Evolutionary conservation across 495 filamentous ascomycete genomes (phyloP), one percentile per base, ranked within the genome.

Genomic region (Xylaria flabelliformis): DNA sequence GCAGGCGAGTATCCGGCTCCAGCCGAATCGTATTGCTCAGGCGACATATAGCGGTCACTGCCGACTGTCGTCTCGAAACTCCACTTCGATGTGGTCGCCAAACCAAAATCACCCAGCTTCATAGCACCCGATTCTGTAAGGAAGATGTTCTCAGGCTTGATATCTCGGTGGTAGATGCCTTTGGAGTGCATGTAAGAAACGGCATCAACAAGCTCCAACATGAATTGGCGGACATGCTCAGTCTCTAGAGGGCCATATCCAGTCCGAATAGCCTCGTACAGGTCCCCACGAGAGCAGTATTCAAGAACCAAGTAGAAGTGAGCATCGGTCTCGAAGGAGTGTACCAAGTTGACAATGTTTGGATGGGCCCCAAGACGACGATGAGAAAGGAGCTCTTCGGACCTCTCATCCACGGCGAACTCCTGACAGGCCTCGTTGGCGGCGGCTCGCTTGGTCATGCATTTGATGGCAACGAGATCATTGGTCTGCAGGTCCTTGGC

Each of bases 81-180:
- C 94, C 94, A 97, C 74, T 86, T 80, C 42, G 97, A 93, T 4
- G 88, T 90, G 10, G 95, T 97, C 58, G 94, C 94, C 58, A 99
- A 86, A 68, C 96, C 96, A 79, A 98, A 97, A 81, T 99, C 96
- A 76, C 96, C 96, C 48, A 99, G 90, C 83, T 99, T 99, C 91
- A 97, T 92, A 55, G 90, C 87, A 32, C 97, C 95, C 64, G 90
- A 88, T 71, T 94, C 87, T 73, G 89, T 92, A 72, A 99, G 86
- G 83, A 99, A 98, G 82, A 99, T 97, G 84, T 99, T 99, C 87
- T 99, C 96, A 9, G 96, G 96, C 85, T 99, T 99, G 88, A 99
- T 98, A 82, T 99, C 96, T 70, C 96, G 94, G 80, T 99, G 96
- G 82, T 95, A 98, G 75, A 98, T 87, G 72, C 93, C 94, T 78